Percentiles rank a stretch among this genome's conserved stretches.
phyloP scores from a whole-genome alignment of 306 rosid species.

The Trifolium subterraneum region DNA sequence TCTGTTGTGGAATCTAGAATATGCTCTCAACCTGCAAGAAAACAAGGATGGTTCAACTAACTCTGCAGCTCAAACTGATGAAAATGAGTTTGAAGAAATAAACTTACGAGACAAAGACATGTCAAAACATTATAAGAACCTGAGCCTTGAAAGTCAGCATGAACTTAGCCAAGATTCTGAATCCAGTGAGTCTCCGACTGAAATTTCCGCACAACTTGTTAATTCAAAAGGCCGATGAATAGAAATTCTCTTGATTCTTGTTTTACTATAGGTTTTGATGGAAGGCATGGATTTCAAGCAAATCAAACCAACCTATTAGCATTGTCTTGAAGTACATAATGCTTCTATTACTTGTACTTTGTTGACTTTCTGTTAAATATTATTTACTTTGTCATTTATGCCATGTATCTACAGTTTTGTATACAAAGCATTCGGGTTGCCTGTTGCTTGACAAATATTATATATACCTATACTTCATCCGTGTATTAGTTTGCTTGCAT shows the following conservation, averaged over 20 bases:
- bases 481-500: constrained; percentile 5
- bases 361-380: constrained; percentile 25
- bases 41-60: constrained; percentile 40
- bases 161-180: constrained; percentile 36
- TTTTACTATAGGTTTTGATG: constrained; percentile 20
- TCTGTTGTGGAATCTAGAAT: constrained; percentile 62
- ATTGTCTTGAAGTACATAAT: constrained; percentile 31
- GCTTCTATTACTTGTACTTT: constrained; percentile 34
- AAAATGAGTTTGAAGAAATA: constrained; percentile 45
- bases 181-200: neutral
- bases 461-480: neutral
- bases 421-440: constrained; percentile 11
- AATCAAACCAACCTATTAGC: constrained; percentile 4
- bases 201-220: constrained; percentile 47
- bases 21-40: constrained; percentile 60
- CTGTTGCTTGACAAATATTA: constrained; percentile 23
- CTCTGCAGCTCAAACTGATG: constrained; percentile 21
- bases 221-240: constrained; percentile 43
- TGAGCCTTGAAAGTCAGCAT: constrained; percentile 49
- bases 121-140: constrained; percentile 44
- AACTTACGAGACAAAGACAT: constrained; percentile 35
- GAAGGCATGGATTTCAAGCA: constrained; percentile 46
- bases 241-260: constrained; percentile 5
- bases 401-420: constrained; percentile 19
- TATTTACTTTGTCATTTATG: constrained; percentile 11